Evolutionary conservation across 108 stramenopile species (phyloP).

Genomic region (Craspedostauros australis): DNA sequence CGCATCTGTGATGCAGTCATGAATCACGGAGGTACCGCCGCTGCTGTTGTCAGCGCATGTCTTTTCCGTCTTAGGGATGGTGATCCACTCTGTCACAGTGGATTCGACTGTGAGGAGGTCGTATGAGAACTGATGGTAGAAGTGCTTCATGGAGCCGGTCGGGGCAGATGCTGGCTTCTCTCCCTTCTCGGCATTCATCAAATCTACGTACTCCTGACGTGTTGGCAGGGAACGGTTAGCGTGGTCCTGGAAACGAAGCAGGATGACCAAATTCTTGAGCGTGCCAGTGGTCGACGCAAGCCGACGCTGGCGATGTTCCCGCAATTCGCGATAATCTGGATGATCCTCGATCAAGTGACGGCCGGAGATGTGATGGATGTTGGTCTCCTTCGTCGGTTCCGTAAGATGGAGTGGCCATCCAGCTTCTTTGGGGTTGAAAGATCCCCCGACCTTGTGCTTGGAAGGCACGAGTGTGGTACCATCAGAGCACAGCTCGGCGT

Average conservation of each 20-base stretch:
- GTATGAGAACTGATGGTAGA: conserved; percentile 27
- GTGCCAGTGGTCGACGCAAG: conserved; percentile 10
- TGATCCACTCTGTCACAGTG: conserved; percentile 17
- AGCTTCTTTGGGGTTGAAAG: not conserved
- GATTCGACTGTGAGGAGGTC: conserved; percentile 23
- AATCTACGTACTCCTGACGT: conserved; percentile 9
- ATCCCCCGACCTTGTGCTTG: not conserved
- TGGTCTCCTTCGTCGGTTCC: not conserved
- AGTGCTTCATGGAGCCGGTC: conserved; percentile 18
- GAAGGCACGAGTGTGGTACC: too few species aligned
- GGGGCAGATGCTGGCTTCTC: conserved; percentile 18
- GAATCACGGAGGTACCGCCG: too few species aligned
- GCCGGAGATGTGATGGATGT: not conserved
- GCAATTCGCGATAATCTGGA: not conserved
- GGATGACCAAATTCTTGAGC: conserved; percentile 24
- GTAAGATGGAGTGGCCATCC: not conserved
- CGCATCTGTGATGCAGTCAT: conserved; percentile 10
- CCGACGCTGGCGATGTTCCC: not conserved
- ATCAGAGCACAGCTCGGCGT: too few species aligned
- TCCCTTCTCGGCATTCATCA: conserved; percentile 19
- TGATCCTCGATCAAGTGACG: not conserved
- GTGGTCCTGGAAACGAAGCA: conserved; percentile 29
- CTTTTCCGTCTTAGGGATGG: conserved; percentile 5
- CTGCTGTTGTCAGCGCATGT: conserved; percentile 24
- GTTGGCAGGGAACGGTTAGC: conserved; percentile 17